Base-by-base conservation (phyloP, 2,329 filamentous ascomycete genomes). In the Cladorrhinum sp. region DNA sequence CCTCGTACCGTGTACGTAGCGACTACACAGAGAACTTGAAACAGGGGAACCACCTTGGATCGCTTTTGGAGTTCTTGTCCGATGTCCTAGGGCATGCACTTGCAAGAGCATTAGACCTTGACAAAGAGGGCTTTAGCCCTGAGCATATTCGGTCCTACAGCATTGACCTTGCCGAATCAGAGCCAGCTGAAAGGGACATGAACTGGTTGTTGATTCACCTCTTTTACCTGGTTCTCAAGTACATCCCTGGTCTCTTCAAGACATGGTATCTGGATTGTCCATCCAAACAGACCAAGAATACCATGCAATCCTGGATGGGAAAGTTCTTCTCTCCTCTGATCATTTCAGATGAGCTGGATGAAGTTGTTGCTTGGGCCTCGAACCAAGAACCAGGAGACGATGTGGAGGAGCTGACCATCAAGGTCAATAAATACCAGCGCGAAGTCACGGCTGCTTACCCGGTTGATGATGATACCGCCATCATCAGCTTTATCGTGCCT, bases 401-500 rank as follows among this genome's bases (percentile, higher is more conserved):
- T 29, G 82, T 86, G 64, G 80, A 84, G 59, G 80, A 84, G 63
- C 75, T 88, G 8, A 69, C 77, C 0, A 80, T 98, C 59, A 93
- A 90, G 71, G 84, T 96, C 9, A 90, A 87, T 59, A 82, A 83
- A 32, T 80, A 84, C 10, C 86, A 86, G 0, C 83, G 84, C 53
- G 93, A 98, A 73, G 85, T 98, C 36, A 88, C 87, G 12, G 92
- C 92, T 0, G 87, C 87, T 2, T 97, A 96, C 72, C 86, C 90
- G 56, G 85, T 99, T 10, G 95, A 99, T 71, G 93, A 98, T 62
- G 86, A 90, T 67, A 86, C 87, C 27, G 92, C 95, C 60, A 83
- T 88, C 10, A 95, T 98, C 64, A 82, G 86, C n/a, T 88, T 99
- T 68, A 84, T 84, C 5, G 81, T 99, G 0, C 93, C 93, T 0